phyloP scores from a whole-genome alignment of 176 grass and related monocot genomes.

The Ensete glaucum region DNA sequence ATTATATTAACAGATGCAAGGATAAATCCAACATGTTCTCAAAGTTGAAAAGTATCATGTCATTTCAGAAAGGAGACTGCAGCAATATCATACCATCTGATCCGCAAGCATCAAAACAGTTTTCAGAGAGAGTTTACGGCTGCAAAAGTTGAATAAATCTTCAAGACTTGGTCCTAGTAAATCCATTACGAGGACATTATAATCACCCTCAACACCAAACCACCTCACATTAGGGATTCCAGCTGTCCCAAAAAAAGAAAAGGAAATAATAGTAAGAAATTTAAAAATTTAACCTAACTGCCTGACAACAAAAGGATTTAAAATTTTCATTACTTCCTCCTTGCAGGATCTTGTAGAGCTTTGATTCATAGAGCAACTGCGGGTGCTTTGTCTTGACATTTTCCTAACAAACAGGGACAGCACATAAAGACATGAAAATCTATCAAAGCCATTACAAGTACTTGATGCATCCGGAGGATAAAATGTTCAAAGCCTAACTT shows the following conservation, averaged over 20 bases:
- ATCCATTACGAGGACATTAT: conserved; percentile 94
- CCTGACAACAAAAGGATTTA: not conserved
- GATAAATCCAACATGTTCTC: not conserved
- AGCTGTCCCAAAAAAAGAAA: conserved; percentile 31
- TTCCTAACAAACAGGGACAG: conserved; percentile 42
- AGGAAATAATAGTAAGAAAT: not conserved
- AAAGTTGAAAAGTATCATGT: not conserved
- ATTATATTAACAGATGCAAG: not conserved
- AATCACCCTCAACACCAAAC: conserved; percentile 89
- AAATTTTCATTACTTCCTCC: conserved; percentile 71
- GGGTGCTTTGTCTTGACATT: conserved; percentile 91
- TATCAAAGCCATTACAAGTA: not conserved
- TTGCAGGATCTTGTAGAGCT: conserved; percentile 79
- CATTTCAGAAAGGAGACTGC: not conserved
- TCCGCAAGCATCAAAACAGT: conserved; percentile 93
- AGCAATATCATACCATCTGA: conserved; percentile 56
- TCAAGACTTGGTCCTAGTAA: conserved; percentile 76
- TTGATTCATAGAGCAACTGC: conserved; percentile 77
- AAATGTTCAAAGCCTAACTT: no score
- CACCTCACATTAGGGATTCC: conserved; percentile 74
- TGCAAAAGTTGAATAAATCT: conserved; percentile 84
- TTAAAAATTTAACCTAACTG: not conserved
- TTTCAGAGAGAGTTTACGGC: conserved; percentile 70
- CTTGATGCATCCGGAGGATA: not conserved
- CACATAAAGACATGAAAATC: not conserved